Evolutionary conservation across 768 basidiomycete genomes (phyloP).

Genomic region (Cystofilobasidium ferigula): DNA sequence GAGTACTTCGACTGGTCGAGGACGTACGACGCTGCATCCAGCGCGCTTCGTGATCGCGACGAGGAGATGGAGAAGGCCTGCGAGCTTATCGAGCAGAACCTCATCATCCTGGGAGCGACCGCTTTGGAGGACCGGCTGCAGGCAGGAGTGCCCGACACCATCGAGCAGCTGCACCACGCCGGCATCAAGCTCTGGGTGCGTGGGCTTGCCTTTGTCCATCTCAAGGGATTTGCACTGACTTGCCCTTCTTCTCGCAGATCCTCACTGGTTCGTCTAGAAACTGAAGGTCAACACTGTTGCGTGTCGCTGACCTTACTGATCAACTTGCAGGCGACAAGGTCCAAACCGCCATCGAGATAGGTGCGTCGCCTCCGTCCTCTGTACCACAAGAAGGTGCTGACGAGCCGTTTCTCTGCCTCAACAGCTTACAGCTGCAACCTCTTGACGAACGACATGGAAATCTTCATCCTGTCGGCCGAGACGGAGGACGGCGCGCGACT

Average conservation of each 20-base stretch:
- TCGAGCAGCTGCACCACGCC: slow-evolving; percentile 76
- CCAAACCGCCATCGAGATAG: slow-evolving; percentile 97
- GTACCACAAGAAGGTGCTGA: neutral
- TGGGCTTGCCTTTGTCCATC: neutral
- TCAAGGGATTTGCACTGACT: too few species aligned
- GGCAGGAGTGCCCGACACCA: slow-evolving; percentile 91
- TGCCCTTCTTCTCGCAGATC: slow-evolving; percentile 42
- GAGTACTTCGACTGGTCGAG: slow-evolving; percentile 74
- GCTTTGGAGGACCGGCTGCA: slow-evolving; percentile 96
- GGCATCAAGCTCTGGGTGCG: slow-evolving; percentile 84
- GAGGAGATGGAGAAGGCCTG: slow-evolving; percentile 84
- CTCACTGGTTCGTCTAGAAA: slow-evolving; percentile 55
- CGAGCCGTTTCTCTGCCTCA: neutral
- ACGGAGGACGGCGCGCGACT: slow-evolving; percentile 56
- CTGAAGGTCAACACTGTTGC: neutral
- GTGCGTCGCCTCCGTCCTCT: slow-evolving; percentile 32
- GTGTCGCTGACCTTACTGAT: neutral
- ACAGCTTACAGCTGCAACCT: slow-evolving; percentile 81
- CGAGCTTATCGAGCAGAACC: slow-evolving; percentile 66
- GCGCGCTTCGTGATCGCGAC: slow-evolving; percentile 65
- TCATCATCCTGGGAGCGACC: slow-evolving; percentile 83
- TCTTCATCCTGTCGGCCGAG: slow-evolving; percentile 92
- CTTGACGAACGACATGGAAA: slow-evolving; percentile 83
- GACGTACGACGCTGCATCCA: slow-evolving; percentile 70
- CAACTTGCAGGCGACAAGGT: slow-evolving; percentile 68